Evolutionary conservation across 2,329 filamentous ascomycete genomes (phyloP).

Genomic region (Plectosphaerella sp.): DNA sequence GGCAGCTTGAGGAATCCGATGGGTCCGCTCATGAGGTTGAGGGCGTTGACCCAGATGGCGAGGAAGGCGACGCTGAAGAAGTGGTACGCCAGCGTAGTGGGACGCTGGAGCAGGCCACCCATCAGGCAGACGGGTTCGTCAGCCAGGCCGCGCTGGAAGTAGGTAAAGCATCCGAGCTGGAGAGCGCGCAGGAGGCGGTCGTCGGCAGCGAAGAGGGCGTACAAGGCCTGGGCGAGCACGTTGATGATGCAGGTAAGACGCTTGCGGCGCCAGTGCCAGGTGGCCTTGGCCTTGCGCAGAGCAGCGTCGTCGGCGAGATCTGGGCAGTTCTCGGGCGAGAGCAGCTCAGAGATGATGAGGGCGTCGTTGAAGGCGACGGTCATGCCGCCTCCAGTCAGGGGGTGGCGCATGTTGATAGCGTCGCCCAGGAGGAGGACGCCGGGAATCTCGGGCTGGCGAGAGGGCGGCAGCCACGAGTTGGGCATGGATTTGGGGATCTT

Average conservation of each 20-base stretch:
- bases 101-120: slow-evolving; percentile 73
- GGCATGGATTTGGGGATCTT: slow-evolving; percentile 83
- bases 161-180: slow-evolving; percentile 86
- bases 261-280: slow-evolving; percentile 88
- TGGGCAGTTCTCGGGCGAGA: slow-evolving; percentile 66
- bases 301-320: slow-evolving; percentile 61
- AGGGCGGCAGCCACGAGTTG: slow-evolving; percentile 86
- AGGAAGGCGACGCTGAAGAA: slow-evolving; percentile 94
- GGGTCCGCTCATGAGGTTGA: slow-evolving; percentile 33
- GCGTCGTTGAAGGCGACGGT: slow-evolving; percentile 95
- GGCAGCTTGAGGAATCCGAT: slow-evolving; percentile 56
- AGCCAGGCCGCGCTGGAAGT: slow-evolving; percentile 75
- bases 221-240: slow-evolving; percentile 93
- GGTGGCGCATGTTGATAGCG: slow-evolving; percentile 99
- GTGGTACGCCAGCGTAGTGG: slow-evolving; percentile 77
- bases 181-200: slow-evolving; percentile 72
- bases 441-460: slow-evolving; percentile 41
- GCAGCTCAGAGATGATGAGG: slow-evolving; percentile 67
- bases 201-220: slow-evolving; percentile 84
- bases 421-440: slow-evolving; percentile 85
- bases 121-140: slow-evolving; percentile 79
- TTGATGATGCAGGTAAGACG: slow-evolving; percentile 83
- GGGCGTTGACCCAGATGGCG: slow-evolving; percentile 64
- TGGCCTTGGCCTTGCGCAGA: slow-evolving; percentile 63
- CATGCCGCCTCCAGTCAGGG: slow-evolving; percentile 95